Evolutionary conservation across 768 basidiomycete species (phyloP).

Genomic region (Erythrobasidium yunnanense): DNA sequence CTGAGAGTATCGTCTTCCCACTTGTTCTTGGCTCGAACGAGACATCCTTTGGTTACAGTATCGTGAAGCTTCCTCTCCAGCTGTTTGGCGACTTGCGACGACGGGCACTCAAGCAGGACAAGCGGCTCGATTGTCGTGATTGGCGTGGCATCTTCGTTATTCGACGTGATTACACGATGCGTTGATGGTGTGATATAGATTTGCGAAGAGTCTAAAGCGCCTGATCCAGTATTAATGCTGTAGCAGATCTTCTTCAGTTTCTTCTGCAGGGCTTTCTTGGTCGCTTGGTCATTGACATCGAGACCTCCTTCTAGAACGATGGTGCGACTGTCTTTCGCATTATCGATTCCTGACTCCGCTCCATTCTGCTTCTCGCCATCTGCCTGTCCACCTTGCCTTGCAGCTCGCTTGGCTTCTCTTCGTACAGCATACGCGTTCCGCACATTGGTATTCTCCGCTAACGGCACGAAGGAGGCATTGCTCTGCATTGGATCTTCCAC

Average conservation of each 20-base stretch:
- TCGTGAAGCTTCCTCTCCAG: constrained; percentile 75
- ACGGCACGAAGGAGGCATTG: no score
- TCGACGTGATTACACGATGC: constrained; percentile 38
- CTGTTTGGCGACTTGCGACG: constrained; percentile 56
- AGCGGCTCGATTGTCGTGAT: not conserved
- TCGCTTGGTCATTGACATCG: constrained; percentile 32
- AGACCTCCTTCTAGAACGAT: constrained; percentile 53
- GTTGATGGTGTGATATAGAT: constrained; percentile 49
- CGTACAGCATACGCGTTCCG: constrained; percentile 23
- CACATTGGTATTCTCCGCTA: not conserved
- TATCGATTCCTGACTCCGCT: no score
- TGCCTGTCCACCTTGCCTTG: not conserved
- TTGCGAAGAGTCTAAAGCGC: constrained; percentile 49
- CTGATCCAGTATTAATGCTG: constrained; percentile 66
- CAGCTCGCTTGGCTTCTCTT: constrained; percentile 31
- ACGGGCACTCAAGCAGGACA: constrained; percentile 58
- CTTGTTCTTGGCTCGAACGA: constrained; percentile 84
- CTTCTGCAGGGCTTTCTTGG: constrained; percentile 42
- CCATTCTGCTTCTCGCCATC: no score
- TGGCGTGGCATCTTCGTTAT: not conserved
- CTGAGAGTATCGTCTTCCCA: constrained; percentile 52
- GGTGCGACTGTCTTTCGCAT: constrained; percentile 6
- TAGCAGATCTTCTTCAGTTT: constrained; percentile 63
- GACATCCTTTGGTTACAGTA: constrained; percentile 76
- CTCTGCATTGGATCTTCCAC: no score